phyloP scores from a whole-genome alignment of 768 basidiomycete species.

The Macrolepiota fuliginosa region DNA sequence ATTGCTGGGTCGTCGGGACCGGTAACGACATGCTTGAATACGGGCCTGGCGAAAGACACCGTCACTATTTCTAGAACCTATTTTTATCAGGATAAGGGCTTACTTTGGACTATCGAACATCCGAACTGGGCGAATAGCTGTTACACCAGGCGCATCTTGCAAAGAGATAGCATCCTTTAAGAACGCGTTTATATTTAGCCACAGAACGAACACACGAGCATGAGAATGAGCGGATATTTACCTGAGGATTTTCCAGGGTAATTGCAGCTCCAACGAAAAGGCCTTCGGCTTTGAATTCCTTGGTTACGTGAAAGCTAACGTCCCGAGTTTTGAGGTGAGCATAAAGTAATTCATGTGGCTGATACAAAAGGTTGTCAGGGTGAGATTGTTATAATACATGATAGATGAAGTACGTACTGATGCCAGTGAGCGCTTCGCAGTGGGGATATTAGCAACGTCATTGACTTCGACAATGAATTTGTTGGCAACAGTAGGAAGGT shows the following conservation, averaged over 20 bases:
- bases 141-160: constrained; percentile 46
- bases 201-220: neutral
- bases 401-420: constrained; percentile 22
- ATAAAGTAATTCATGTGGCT: constrained; percentile 56
- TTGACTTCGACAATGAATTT: constrained; percentile 61
- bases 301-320: constrained; percentile 43
- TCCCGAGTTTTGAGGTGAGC: constrained; percentile 38
- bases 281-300: constrained; percentile 49
- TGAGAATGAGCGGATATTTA: constrained; percentile 5
- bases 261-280: constrained; percentile 61
- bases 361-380: neutral
- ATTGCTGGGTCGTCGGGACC: constrained; percentile 38
- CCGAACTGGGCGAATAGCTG: constrained; percentile 54
- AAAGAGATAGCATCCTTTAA: constrained; percentile 47
- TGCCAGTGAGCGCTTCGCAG: constrained; percentile 30
- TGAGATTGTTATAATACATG: neutral
- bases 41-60: constrained; percentile 31
- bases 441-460: constrained; percentile 30
- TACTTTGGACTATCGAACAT: constrained; percentile 42
- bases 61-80: neutral
- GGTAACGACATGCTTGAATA: constrained; percentile 38
- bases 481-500: constrained; percentile 39
- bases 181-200: neutral
- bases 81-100: constrained; percentile 6
- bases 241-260: constrained; percentile 35